Evolutionary conservation across 306 rosid genomes (phyloP).

Genomic region (Echinosophora koreensis): DNA sequence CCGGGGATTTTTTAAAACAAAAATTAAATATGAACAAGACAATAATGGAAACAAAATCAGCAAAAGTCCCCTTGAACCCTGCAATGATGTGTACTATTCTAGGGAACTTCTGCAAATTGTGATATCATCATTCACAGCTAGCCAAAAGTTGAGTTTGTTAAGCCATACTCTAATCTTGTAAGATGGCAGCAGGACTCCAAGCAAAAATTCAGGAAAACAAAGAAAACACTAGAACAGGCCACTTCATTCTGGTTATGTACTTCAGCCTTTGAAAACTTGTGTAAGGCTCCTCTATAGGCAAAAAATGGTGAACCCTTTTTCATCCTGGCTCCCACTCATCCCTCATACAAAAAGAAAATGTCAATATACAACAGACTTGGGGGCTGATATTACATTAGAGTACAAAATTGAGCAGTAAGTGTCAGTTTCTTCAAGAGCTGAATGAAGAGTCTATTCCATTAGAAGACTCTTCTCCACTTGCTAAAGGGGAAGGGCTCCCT

Average conservation of each 20-base stretch:
- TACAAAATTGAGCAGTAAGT: conserved; percentile 51
- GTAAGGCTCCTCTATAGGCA: conserved; percentile 58
- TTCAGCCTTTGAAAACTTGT: conserved; percentile 54
- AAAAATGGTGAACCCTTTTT: conserved; percentile 50
- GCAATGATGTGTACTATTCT: conserved; percentile 24
- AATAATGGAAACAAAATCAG: conserved; percentile 42
- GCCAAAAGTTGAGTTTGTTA: conserved; percentile 59
- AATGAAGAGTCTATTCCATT: conserved; percentile 53
- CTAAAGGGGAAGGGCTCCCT: conserved; percentile 54
- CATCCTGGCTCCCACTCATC: conserved; percentile 29
- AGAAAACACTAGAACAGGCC: conserved; percentile 32
- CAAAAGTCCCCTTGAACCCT: conserved; percentile 45
- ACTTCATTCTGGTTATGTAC: conserved; percentile 52
- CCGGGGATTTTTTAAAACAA: background rate
- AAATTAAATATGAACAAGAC: conserved; percentile 43
- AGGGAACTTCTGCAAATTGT: conserved; percentile 49
- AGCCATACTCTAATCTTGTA: conserved; percentile 44
- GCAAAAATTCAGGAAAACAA: conserved; percentile 42
- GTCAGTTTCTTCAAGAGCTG: conserved; percentile 45
- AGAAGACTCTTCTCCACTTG: conserved; percentile 62
- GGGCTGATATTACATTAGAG: conserved; percentile 43
- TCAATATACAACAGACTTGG: conserved; percentile 47
- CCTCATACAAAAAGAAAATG: conserved; percentile 43
- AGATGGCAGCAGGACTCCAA: conserved; percentile 50
- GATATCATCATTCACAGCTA: conserved; percentile 45